Evolutionary conservation across 1,284 basidiomycete genomes (phyloP), one percentile per base, ranked within the genome.

Genomic region (Cryptococcus sp.): DNA sequence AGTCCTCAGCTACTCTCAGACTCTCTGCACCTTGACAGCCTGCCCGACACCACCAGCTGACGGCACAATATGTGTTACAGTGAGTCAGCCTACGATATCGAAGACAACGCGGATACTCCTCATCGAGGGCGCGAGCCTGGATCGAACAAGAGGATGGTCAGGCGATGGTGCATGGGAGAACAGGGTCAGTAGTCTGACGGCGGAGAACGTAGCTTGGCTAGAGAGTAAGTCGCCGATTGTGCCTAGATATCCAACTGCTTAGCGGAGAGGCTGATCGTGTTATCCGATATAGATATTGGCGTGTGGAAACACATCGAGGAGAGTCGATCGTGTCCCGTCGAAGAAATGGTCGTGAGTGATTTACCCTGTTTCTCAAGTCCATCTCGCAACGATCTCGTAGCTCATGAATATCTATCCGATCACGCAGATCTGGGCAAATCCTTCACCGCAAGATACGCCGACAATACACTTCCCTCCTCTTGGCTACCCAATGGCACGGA

Each of bases 141-240:
- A 82, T 39, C 86, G 85, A 65, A 82, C 89, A 38, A 81, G 83
- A 30, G 76, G 83, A 48, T 96, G 93, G 93, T 77, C 79, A 8
- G 75, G 82, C 13, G 57, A 80, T 0, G 83, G 82, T 47, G 77
- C 81, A 7, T 95, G 85, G 81, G 93, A 91, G 48, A 96, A 96
- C 76, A 83, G 93, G 50, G 91, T 93, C 52, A 90, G 88, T 71
- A 93, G 91, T 30, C 84, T 96, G 66, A 96, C 93, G 6, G 88
- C 89, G 65, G 82, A 85, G 46, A 93, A 92, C n/a, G 84, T 86
- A 58, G 71, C 78, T 1, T 94, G 93, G 77, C 79, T 97, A 23
- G 79, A 85, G 73, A 82, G 93, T 93, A 71, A 67, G 82, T 67
- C 8, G 15, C 42, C 16, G 10, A 4, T 40, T n/a, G 13, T 4